Conservation (phyloP, 192 early-diverging fungal genomes). For the Cetraspora pellucida region DNA sequence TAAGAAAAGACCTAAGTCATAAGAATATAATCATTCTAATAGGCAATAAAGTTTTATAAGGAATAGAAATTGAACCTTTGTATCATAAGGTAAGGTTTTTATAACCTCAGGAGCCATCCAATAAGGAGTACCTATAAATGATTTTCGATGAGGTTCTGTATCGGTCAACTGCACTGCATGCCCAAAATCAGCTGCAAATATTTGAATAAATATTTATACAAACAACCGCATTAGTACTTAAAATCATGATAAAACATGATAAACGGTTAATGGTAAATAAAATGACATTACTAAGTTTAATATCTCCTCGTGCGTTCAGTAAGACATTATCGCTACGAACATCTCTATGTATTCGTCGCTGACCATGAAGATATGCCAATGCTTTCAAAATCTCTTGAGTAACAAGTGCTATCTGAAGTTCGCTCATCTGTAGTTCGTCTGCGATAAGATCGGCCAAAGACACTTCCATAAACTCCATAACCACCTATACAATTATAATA, state of each 20-base stretch:
- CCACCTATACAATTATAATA: conserved; percentile 49
- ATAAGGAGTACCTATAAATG: conserved; percentile 89
- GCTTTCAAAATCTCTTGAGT: conserved; percentile 82
- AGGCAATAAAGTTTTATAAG: neutral
- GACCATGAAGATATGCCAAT: conserved; percentile 71
- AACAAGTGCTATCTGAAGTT: conserved; percentile 90
- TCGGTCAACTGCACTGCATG: conserved; percentile 89
- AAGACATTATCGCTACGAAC: conserved; percentile 92
- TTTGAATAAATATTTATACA: conserved; percentile 14
- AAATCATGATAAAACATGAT: neutral
- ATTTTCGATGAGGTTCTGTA: conserved; percentile 75
- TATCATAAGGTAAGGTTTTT: conserved; percentile 81
- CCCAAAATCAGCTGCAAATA: conserved; percentile 81
- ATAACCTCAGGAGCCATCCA: conserved; percentile 99
- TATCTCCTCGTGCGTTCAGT: conserved; percentile 74
- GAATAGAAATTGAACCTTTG: conserved; percentile 48
- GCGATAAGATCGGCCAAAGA: conserved; percentile 97
- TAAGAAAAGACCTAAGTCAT: neutral
- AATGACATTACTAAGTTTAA: conserved; percentile 70
- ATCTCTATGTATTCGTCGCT: conserved; percentile 87
- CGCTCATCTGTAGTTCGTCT: conserved; percentile 61
- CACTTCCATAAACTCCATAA: conserved; percentile 99
- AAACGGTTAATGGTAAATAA: neutral
- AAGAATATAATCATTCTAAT: too few relatives aligned
- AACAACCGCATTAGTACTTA: too few relatives aligned